phyloP scores from a whole-genome alignment of 2,329 filamentous ascomycete genomes.

The Colletotrichum spinosum region DNA sequence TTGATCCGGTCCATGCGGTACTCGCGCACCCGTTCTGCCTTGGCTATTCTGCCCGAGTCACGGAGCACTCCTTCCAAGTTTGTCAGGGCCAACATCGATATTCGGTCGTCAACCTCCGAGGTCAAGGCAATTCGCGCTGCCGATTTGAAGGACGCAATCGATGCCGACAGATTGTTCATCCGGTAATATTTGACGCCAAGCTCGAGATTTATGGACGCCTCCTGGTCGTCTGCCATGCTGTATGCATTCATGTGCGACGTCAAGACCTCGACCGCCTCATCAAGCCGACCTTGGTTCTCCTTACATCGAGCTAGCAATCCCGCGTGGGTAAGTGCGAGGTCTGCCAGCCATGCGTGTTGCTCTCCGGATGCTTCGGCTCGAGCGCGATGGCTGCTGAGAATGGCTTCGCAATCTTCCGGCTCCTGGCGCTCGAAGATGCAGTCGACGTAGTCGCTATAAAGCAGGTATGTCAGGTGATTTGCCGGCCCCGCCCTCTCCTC shows the following conservation, averaged over 20 bases:
- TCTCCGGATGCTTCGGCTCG: constrained; percentile 45
- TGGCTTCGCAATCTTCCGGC: constrained; percentile 43
- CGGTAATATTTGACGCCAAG: constrained; percentile 48
- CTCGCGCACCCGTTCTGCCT: constrained; percentile 43
- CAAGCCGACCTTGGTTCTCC: constrained; percentile 44
- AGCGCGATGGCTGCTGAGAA: constrained; percentile 44
- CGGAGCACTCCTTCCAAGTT: constrained; percentile 47
- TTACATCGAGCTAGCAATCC: constrained; percentile 45
- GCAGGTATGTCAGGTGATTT: constrained; percentile 47
- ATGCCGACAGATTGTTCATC: constrained; percentile 43
- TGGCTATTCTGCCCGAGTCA: constrained; percentile 39
- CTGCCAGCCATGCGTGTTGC: constrained; percentile 46
- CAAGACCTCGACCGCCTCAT: constrained; percentile 46
- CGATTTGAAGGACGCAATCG: constrained; percentile 45
- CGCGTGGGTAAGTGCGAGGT: constrained; percentile 47
- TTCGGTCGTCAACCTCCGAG: constrained; percentile 46
- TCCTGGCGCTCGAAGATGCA: constrained; percentile 44
- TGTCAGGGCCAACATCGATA: constrained; percentile 47
- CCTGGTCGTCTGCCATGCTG: constrained; percentile 45
- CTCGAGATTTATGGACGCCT: constrained; percentile 46
- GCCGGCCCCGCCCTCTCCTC: constrained; percentile 47
- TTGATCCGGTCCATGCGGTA: constrained; percentile 45
- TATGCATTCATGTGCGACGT: constrained; percentile 44
- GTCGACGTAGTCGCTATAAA: constrained; percentile 50
- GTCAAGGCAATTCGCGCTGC: constrained; percentile 44